Evolutionary conservation across 352 stramenopile species (phyloP).

Genomic region (Thraustochytrium sp.): DNA sequence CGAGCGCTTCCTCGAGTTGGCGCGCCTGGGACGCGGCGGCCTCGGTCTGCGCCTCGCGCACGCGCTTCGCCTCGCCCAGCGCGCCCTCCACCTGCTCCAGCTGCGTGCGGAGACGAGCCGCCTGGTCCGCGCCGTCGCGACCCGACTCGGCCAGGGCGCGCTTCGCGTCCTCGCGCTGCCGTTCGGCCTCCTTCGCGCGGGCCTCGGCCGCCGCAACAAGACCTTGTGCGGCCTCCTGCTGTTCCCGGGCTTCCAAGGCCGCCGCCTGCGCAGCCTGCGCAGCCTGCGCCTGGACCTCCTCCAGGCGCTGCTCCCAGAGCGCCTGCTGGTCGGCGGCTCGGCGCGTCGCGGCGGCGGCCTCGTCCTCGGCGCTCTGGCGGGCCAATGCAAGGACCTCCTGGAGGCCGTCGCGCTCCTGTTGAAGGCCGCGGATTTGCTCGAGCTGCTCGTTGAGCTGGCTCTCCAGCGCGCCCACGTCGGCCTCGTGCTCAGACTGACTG

Average conservation of each 20-base stretch:
- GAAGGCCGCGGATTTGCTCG: background rate
- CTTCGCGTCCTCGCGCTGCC: background rate
- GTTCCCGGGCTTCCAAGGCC: no score
- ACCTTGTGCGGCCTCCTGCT: no score
- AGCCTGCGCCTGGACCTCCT: no score
- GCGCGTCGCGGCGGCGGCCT: background rate
- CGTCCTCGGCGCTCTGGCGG: background rate
- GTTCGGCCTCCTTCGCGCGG: background rate
- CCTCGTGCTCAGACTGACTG: conserved; percentile 13
- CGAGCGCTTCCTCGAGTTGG: background rate
- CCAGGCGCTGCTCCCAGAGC: no score
- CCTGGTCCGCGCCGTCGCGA: no score
- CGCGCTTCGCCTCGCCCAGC: background rate
- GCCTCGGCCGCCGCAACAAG: background rate
- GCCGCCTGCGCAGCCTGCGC: no score
- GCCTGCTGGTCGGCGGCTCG: no score
- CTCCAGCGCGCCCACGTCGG: background rate
- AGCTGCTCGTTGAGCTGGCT: conserved; percentile 6
- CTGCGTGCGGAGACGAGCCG: background rate
- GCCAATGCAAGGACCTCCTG: background rate
- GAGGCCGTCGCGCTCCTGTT: background rate
- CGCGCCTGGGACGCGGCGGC: background rate
- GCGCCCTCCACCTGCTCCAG: background rate
- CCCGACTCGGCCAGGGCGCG: background rate
- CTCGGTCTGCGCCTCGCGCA: background rate